phyloP scores from a whole-genome alignment of 805 yeast species.

The Kuraishia molischiana region DNA sequence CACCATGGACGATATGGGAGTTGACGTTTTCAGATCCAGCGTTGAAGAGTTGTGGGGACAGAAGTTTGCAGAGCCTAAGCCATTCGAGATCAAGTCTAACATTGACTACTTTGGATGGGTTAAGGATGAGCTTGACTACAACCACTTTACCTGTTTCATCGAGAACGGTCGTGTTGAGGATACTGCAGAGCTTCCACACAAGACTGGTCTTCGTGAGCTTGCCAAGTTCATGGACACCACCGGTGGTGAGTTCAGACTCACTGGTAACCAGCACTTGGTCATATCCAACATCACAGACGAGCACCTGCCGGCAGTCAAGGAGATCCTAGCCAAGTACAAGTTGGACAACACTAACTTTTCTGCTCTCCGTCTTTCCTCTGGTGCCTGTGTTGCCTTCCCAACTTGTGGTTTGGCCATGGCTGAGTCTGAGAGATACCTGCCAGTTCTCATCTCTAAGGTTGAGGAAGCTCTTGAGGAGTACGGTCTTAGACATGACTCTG shows the following conservation, averaged over 20 bases:
- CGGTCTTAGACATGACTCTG: conserved; percentile 88
- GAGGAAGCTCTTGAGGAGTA: conserved; percentile 85
- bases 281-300: conserved; percentile 65
- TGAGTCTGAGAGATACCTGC: conserved; percentile 89
- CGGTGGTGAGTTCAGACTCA: conserved; percentile 84
- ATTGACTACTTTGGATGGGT: conserved; percentile 93
- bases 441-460: conserved; percentile 68
- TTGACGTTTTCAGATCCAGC: conserved; percentile 66
- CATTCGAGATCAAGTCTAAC: conserved; percentile 76
- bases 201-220: conserved; percentile 72
- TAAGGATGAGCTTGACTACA: conserved; percentile 70
- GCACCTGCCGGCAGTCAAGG: conserved; percentile 53
- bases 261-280: conserved; percentile 92
- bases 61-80: conserved; percentile 58
- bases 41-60: conserved; percentile 81
- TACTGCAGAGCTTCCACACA: conserved; percentile 82
- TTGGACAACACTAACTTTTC: conserved; percentile 78
- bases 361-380: conserved; percentile 79
- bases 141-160: conserved; percentile 89
- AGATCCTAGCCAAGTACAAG: conserved; percentile 58
- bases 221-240: conserved; percentile 51
- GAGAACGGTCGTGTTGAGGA: conserved; percentile 97
- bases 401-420: conserved; percentile 99
- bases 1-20: conserved; percentile 91
- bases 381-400: conserved; percentile 97